Evolutionary conservation across 176 grass and related monocot species (phyloP).

Genomic region (Ananas comosus): DNA sequence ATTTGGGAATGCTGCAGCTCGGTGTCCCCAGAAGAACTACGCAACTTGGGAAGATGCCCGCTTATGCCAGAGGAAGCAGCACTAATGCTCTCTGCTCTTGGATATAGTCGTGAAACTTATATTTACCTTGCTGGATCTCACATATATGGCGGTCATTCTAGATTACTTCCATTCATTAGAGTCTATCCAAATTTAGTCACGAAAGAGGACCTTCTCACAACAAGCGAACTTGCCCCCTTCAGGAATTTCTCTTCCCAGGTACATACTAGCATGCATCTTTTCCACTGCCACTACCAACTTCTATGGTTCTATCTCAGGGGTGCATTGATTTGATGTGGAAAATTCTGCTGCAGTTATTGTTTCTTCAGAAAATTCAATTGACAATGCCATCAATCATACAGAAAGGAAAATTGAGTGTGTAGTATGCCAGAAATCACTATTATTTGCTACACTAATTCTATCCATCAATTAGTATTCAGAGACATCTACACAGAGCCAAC

Average conservation of each 20-base stretch:
- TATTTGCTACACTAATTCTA: no score
- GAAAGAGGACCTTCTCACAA: slow-evolving; percentile 78
- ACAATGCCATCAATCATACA: no score
- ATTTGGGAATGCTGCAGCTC: slow-evolving; percentile 20
- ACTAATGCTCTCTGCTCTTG: slow-evolving; percentile 62
- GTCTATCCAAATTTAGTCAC: slow-evolving; percentile 85
- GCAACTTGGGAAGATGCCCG: slow-evolving; percentile 77
- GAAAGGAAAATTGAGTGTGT: no score
- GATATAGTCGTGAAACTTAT: slow-evolving; percentile 57
- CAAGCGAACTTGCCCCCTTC: slow-evolving; percentile 61
- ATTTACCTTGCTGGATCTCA: slow-evolving; percentile 83
- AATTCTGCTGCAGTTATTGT: background rate
- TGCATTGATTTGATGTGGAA: background rate
- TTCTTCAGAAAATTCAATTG: no score
- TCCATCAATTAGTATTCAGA: no score
- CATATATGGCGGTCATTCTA: slow-evolving; percentile 70
- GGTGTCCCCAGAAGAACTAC: slow-evolving; percentile 59
- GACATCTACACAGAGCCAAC: no score
- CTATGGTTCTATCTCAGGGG: background rate
- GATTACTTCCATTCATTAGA: slow-evolving; percentile 56
- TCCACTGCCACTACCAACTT: background rate
- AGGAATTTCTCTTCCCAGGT: slow-evolving; percentile 75
- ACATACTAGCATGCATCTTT: background rate
- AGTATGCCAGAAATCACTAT: no score
- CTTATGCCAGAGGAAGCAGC: slow-evolving; percentile 82